phyloP scores from a whole-genome alignment of 2,329 filamentous ascomycete species.

The Aureobasidium lini region DNA sequence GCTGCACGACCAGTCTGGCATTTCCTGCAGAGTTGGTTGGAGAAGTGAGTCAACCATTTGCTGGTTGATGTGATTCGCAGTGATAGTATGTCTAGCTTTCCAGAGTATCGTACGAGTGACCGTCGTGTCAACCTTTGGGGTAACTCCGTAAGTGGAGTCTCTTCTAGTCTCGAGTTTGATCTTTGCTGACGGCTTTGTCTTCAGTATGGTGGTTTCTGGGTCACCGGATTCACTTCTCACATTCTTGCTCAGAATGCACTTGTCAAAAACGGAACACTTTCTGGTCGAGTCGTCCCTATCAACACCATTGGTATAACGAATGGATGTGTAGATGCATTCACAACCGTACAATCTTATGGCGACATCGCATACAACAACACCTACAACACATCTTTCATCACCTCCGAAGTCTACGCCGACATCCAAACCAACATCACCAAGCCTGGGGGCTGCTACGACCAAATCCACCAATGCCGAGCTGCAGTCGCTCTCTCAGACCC shows the following conservation, averaged over 20 bases:
- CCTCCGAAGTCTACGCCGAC: not conserved
- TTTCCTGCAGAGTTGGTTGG: constrained; percentile 44
- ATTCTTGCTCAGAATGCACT: constrained; percentile 54
- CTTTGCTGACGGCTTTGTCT: constrained; percentile 16
- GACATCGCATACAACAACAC: constrained; percentile 29
- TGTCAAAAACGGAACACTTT: constrained; percentile 37
- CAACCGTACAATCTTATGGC: constrained; percentile 33
- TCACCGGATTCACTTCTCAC: constrained; percentile 50
- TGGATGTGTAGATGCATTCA: constrained; percentile 45
- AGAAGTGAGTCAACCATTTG: not conserved
- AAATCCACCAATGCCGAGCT: not conserved
- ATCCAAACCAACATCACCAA: not conserved
- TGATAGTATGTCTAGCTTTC: not conserved
- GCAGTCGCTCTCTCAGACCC: not conserved
- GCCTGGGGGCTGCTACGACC: not conserved
- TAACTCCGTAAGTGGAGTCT: not conserved
- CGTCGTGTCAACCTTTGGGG: not conserved
- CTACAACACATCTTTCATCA: constrained; percentile 28
- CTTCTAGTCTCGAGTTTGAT: too few species aligned
- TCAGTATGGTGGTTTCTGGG: constrained; percentile 50
- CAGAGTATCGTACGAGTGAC: not conserved
- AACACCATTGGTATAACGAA: constrained; percentile 51
- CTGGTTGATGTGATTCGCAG: too few species aligned
- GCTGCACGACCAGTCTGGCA: constrained; percentile 48
- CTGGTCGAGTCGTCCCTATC: constrained; percentile 36